Base-by-base conservation (phyloP, 1,284 basidiomycete species). In the Ceratobasidium papillatum region DNA sequence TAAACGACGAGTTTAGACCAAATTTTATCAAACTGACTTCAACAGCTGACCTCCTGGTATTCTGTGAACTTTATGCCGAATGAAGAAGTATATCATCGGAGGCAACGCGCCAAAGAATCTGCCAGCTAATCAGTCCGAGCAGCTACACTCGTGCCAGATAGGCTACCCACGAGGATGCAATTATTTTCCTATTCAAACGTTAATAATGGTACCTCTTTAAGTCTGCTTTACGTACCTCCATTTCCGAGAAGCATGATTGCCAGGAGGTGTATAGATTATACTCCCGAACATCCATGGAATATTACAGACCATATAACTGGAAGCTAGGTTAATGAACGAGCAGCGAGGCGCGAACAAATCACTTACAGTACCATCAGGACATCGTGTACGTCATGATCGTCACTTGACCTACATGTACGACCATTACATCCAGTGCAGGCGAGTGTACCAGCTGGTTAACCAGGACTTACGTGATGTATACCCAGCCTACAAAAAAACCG, bases 241-340 rank as follows among this genome's bases (percentile, higher is more conserved):
- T 75, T 84, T 83, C 34, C 85, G 82, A 14, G 87, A 82, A 68
- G 80, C 80, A 11, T 79, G 76, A 58, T 85, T 82, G 8, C 80
- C 79, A 1, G 77, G 36, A n/a, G 86, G 84, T 1, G 91, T 91
- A 77, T 87, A 87, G 17, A 83, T 78, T 41, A 90, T 88, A 4
- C 89, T 88, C 34, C 92, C 89, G 49, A 89, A 81, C 94, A 97
- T 97, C 95, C 95, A 98, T 0, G 94, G 93, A 2, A 94, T 79
- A 78, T 93, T 94, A 80, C 89, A 88, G 1, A 93, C 84, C 76
- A 95, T 91, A 80, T 94, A 96, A 22, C 66, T 65, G 58, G 66
- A 45, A 58, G 34, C 5, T 14, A 12, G 3, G 43, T 38, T 45
- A 58, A 14, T 36, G 7, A 36, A 59, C n/a, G n/a, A 17, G n/a